Evolutionary conservation across 106 monocot species (phyloP).

Genomic region (Hemerocallis citrina): DNA sequence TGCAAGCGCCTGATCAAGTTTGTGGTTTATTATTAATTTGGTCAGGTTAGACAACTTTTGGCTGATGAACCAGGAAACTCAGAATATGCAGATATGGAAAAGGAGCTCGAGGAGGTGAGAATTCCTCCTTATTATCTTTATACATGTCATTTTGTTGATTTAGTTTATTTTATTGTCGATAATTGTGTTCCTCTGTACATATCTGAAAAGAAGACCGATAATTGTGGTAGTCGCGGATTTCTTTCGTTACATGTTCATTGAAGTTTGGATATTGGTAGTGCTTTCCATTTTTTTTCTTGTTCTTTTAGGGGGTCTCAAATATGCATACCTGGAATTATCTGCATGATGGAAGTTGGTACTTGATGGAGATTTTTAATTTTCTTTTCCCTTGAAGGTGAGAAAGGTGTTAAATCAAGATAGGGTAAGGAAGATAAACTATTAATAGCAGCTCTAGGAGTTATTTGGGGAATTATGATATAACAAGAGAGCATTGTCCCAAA

Average conservation of each 20-base stretch:
- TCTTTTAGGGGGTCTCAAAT: constrained; percentile 14
- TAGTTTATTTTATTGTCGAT: not conserved
- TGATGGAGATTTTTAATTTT: constrained; percentile 18
- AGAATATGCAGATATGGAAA: constrained; percentile 93
- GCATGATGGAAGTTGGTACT: constrained; percentile 15
- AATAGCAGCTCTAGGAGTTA: constrained; percentile 18
- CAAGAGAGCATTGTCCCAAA: constrained; percentile 19
- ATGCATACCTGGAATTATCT: constrained; percentile 21
- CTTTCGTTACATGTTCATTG: not conserved
- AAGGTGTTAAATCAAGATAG: constrained; percentile 15
- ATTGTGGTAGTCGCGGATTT: not conserved
- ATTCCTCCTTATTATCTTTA: not conserved
- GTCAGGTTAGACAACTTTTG: constrained; percentile 69
- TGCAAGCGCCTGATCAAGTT: no score
- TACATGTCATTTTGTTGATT: not conserved
- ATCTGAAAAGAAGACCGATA: not conserved
- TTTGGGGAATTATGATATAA: constrained; percentile 20
- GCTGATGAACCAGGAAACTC: constrained; percentile 73
- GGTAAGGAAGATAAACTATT: not conserved
- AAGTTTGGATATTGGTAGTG: constrained; percentile 7
- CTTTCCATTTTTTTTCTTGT: constrained; percentile 21
- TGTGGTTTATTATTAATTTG: no score
- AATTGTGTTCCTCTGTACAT: not conserved
- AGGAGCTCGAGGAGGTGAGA: constrained; percentile 91
- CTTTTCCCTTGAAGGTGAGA: constrained; percentile 43